Conservation (phyloP, 2,329 filamentous ascomycete genomes). For the Paracorniculantispora psalliotae region DNA sequence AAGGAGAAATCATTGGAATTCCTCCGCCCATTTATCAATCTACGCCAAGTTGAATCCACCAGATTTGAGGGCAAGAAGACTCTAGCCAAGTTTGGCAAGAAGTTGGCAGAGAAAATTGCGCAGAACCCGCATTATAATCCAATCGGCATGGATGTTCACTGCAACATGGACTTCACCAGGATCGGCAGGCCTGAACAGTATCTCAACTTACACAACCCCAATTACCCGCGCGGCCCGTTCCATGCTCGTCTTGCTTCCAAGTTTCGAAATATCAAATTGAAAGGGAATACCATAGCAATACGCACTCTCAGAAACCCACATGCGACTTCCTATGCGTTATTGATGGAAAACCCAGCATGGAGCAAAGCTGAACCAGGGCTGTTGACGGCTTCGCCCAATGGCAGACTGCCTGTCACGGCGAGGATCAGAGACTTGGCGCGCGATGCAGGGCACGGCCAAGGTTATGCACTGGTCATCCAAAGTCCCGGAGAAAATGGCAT, state of each 20-base stretch:
- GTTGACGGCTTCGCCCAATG: background rate
- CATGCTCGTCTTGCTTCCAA: background rate
- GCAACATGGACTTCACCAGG: background rate
- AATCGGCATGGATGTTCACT: background rate
- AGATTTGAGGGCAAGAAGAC: background rate
- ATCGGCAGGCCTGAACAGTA: background rate
- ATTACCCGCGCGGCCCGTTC: background rate
- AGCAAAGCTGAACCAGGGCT: background rate
- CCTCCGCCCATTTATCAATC: background rate
- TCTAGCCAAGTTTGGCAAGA: background rate
- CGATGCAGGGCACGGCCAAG: background rate
- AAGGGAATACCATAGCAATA: background rate
- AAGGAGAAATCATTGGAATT: background rate
- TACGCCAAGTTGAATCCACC: background rate
- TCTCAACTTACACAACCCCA: background rate
- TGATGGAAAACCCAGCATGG: background rate
- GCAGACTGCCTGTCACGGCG: background rate
- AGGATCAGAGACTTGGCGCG: background rate
- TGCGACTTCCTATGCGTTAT: background rate
- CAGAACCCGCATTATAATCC: background rate
- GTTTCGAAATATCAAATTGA: background rate
- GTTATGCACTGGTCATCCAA: background rate
- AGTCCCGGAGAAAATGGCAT: background rate
- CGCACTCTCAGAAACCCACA: background rate
- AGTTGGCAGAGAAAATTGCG: background rate